Evolutionary conservation across 352 stramenopile species (phyloP).

Genomic region (Phytophthora palmivora): DNA sequence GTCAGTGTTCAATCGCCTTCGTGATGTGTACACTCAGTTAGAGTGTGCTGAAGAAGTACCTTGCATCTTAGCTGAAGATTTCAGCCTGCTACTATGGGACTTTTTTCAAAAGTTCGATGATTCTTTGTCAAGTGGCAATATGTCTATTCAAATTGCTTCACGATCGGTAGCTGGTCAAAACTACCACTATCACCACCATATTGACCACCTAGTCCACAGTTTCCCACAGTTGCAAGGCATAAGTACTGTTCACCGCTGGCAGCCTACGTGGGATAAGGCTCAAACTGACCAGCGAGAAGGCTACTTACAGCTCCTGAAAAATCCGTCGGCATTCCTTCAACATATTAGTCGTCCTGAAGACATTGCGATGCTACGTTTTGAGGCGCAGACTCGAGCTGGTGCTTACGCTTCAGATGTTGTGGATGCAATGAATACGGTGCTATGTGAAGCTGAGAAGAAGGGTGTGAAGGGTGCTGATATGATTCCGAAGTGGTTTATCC

Average conservation of each 20-base stretch:
- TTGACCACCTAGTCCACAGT: conserved; percentile 25
- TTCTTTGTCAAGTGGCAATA: neutral
- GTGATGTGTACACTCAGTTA: conserved; percentile 23
- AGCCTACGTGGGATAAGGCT: conserved; percentile 38
- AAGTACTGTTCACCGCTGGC: conserved; percentile 28
- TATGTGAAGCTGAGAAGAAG: conserved; percentile 24
- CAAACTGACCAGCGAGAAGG: conserved; percentile 19
- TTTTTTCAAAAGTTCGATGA: conserved; percentile 24
- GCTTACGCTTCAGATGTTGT: conserved; percentile 29
- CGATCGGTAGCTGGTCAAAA: conserved; percentile 31
- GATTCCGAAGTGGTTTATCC: conserved; percentile 40
- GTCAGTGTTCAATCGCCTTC: conserved; percentile 25
- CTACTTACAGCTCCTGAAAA: conserved; percentile 24
- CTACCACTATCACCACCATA: conserved; percentile 30
- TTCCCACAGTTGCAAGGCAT: conserved; percentile 20
- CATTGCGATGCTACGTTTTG: conserved; percentile 33
- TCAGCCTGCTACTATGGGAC: conserved; percentile 20
- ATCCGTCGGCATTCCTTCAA: conserved; percentile 25
- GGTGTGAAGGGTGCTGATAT: conserved; percentile 25
- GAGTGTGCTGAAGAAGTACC: conserved; percentile 16
- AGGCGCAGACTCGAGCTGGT: conserved; percentile 32
- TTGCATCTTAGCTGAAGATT: conserved; percentile 27
- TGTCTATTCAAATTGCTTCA: conserved; percentile 27
- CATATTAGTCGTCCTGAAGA: conserved; percentile 17
- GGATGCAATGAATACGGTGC: conserved; percentile 28